These are phyloP conservation scores for Nicotiana attenuata DNA, from an alignment of 257 asterid species.

Conservation along the genomic window DNA sequence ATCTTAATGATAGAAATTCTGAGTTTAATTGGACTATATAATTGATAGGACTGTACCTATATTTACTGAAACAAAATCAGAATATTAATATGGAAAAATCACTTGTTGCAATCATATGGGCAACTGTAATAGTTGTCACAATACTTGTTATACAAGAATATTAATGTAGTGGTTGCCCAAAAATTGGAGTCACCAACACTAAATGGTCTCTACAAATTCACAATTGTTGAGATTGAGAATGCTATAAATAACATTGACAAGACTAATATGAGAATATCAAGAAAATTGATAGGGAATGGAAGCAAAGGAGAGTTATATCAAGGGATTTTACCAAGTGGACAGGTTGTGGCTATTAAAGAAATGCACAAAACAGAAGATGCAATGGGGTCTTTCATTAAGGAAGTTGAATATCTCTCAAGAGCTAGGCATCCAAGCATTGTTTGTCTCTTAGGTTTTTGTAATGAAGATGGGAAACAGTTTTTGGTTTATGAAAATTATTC, in stretches of 20 bases:
- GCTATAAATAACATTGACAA: constrained; percentile 39
- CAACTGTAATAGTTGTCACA: not conserved
- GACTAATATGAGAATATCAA: constrained; percentile 18
- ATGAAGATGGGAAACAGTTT: constrained; percentile 68
- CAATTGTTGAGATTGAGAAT: constrained; percentile 59
- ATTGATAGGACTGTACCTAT: not conserved
- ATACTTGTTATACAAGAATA: not conserved
- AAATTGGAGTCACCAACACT: not conserved
- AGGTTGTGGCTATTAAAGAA: constrained; percentile 69
- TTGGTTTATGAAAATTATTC: constrained; percentile 68
- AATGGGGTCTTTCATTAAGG: constrained; percentile 53
- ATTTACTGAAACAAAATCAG: not conserved
- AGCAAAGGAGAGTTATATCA: constrained; percentile 70
- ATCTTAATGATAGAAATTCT: not conserved
- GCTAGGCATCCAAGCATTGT: constrained; percentile 76
- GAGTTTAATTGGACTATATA: not conserved
- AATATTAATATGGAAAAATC: not conserved
- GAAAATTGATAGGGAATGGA: constrained; percentile 58
- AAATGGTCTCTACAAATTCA: constrained; percentile 56
- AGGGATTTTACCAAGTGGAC: constrained; percentile 81
- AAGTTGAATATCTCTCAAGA: constrained; percentile 61
- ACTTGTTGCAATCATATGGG: not conserved
- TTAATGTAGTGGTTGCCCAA: not conserved
- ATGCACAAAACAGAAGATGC: constrained; percentile 48
- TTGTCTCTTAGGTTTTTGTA: constrained; percentile 62